These are phyloP conservation scores for Amanita subjunquillea DNA, from an alignment of 768 basidiomycete genomes.

Conservation along the genomic window DNA sequence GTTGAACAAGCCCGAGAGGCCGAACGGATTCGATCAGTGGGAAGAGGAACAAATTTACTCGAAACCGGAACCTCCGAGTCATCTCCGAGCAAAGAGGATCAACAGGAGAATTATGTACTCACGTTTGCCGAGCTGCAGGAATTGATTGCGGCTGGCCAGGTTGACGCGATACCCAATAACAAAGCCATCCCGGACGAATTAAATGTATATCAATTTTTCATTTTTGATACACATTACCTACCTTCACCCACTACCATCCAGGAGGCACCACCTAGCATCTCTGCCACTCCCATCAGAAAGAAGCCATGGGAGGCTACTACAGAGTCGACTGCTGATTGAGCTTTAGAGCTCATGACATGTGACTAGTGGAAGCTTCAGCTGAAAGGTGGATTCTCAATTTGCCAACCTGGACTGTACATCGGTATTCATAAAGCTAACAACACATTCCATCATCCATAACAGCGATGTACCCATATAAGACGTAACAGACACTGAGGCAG, in stretches of 20 bases:
- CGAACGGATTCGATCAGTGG: background rate
- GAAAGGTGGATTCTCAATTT: background rate
- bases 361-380: background rate
- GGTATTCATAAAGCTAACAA: background rate
- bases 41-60: background rate
- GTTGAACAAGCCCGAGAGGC: constrained; percentile 30
- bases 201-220: constrained; percentile 36
- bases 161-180: constrained; percentile 72
- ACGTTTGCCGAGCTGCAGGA: constrained; percentile 60
- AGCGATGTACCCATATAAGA: background rate
- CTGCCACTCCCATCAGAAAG: constrained; percentile 35
- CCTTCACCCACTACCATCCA: constrained; percentile 14
- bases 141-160: constrained; percentile 61
- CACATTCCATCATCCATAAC: background rate
- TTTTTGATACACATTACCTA: background rate
- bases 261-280: constrained; percentile 48
- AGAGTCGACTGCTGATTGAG: background rate
- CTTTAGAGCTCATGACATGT: background rate
- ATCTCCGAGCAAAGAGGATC: background rate
- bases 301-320: constrained; percentile 58
- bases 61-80: background rate
- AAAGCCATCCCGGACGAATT: constrained; percentile 56
- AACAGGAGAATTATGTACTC: constrained; percentile 30
- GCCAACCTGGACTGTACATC: background rate
- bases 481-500: background rate